Conservation (phyloP, 176 grass and related monocot genomes). For the Lolium rigidum region DNA sequence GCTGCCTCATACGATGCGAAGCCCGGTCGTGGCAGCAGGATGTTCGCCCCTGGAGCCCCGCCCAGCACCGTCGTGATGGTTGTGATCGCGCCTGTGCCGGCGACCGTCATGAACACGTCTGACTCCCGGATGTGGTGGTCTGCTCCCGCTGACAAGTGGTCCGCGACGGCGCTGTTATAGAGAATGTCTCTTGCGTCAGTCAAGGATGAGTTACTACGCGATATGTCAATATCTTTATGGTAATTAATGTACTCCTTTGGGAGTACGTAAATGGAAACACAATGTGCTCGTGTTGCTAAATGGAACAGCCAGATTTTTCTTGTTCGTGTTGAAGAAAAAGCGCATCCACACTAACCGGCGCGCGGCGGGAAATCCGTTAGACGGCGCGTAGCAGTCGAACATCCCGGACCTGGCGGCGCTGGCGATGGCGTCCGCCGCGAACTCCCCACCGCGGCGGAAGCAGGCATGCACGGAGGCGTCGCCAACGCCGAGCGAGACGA, state of each 20-base stretch:
- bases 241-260: no score
- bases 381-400: conserved; percentile 85
- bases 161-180: conserved; percentile 58
- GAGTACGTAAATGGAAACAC: no score
- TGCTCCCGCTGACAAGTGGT: conserved; percentile 52
- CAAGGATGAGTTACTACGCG: not conserved
- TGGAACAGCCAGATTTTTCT: no score
- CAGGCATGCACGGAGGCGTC: conserved; percentile 75
- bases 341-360: conserved; percentile 56
- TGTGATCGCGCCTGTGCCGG: conserved; percentile 67
- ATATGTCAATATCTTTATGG: no score
- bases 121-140: conserved; percentile 49
- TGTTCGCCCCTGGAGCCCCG: conserved; percentile 46
- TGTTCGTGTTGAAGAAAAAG: no score
- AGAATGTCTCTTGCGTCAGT: not conserved
- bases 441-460: not conserved
- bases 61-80: conserved; percentile 65
- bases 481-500: conserved; percentile 85
- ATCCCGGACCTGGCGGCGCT: conserved; percentile 43
- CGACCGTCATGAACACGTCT: conserved; percentile 70
- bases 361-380: conserved; percentile 62
- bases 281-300: no score
- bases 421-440: not conserved
- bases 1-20: conserved; percentile 74
- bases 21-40: conserved; percentile 78